Evolutionary conservation across 129 eudicot genomes (phyloP).

Genomic region (Ambrosia artemisiifolia): DNA sequence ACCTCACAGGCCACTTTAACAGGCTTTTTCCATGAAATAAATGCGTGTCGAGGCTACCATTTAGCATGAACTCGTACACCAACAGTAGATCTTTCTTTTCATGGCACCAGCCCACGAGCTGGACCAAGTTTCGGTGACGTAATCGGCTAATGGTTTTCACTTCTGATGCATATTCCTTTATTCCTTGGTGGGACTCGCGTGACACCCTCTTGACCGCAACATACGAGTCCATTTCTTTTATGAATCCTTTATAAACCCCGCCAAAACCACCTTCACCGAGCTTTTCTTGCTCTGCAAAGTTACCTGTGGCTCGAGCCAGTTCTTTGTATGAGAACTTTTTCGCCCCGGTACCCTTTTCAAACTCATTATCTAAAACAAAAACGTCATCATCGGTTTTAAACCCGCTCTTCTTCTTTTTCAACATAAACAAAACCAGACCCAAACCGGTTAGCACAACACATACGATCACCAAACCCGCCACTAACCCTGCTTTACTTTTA

Average conservation of each 20-base stretch:
- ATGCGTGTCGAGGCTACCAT: constrained; percentile 42
- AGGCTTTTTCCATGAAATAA: constrained; percentile 31
- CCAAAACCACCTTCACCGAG: constrained; percentile 52
- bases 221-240: constrained; percentile 29
- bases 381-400: constrained; percentile 2
- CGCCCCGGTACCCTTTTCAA: constrained; percentile 40
- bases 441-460: constrained; percentile 17
- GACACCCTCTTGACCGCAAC: constrained; percentile 34
- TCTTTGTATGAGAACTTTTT: constrained; percentile 40
- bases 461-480: constrained; percentile 23
- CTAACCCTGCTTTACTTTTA: constrained; percentile 16
- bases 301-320: constrained; percentile 37
- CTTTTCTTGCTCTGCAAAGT: constrained; percentile 38
- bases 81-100: constrained; percentile 37
- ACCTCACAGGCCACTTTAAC: constrained; percentile 40
- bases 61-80: constrained; percentile 39
- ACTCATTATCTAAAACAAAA: constrained; percentile 30
- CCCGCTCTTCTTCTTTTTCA: constrained; percentile 22
- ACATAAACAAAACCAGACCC: constrained; percentile 15
- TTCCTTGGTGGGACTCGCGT: constrained; percentile 34
- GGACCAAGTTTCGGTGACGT: constrained; percentile 49
- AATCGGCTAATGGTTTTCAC: constrained; percentile 47
- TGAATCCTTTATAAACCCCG: constrained; percentile 30
- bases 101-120: constrained; percentile 57
- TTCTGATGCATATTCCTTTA: constrained; percentile 49